Percentiles rank a stretch among this genome's conserved stretches.
phyloP scores from a whole-genome alignment of 116 monocot species.

The Dioscorea cayenensis region DNA sequence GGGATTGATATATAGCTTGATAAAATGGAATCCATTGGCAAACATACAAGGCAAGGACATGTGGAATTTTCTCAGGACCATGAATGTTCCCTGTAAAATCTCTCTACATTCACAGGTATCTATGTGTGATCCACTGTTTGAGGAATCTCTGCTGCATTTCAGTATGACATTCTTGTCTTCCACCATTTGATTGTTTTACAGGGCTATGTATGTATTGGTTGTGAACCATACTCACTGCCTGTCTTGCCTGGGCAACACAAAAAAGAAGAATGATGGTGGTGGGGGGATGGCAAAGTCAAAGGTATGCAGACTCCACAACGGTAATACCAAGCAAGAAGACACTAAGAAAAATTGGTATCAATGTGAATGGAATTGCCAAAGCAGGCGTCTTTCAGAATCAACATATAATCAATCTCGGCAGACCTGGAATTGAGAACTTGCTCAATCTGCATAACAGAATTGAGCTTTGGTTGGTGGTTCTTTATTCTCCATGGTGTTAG shows the following conservation, averaged over 20 bases:
- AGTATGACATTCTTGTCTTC: no score
- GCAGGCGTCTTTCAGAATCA: constrained; percentile 28
- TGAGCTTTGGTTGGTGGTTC: constrained; percentile 29
- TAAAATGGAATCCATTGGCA: constrained; percentile 93
- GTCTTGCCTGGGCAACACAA: constrained; percentile 54
- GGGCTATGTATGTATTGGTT: constrained; percentile 35
- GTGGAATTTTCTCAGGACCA: constrained; percentile 86
- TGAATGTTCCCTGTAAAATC: constrained; percentile 55
- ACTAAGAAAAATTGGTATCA: background rate
- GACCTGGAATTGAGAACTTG: constrained; percentile 29
- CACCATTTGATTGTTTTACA: background rate
- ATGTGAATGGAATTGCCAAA: background rate
- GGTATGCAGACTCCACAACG: constrained; percentile 60
- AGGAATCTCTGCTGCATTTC: no score
- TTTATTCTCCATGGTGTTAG: constrained; percentile 21
- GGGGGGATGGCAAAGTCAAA: constrained; percentile 61
- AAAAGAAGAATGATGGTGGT: constrained; percentile 71
- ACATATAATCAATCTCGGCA: constrained; percentile 20
- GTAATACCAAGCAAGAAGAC: constrained; percentile 18
- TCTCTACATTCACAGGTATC: no score
- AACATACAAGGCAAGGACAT: constrained; percentile 69
- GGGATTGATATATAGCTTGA: constrained; percentile 82
- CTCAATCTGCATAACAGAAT: constrained; percentile 17
- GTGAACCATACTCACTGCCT: constrained; percentile 36
- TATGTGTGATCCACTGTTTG: no score